phyloP scores from a whole-genome alignment of 1,139 yeast species.

The Taphrina betulina region DNA sequence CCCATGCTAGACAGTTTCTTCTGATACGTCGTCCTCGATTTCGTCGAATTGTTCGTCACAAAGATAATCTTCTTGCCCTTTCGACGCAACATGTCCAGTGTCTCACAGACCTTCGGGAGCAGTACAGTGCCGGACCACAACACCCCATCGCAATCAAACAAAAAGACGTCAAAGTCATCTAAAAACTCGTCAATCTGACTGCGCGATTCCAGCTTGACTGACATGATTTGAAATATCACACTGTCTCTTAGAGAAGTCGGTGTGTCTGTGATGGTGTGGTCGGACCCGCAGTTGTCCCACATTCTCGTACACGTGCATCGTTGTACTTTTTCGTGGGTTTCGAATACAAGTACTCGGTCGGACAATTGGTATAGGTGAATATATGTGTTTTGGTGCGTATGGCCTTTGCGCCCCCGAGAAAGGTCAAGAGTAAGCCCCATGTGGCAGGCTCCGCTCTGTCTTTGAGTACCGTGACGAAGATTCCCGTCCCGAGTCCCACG shows the following conservation, averaged over 20 bases:
- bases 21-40: constrained; percentile 74
- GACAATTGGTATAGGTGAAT: no score
- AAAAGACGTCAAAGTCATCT: constrained; percentile 68
- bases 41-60: constrained; percentile 94
- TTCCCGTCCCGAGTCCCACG: constrained; percentile 6
- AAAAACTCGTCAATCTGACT: constrained; percentile 46
- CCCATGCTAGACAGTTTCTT: constrained; percentile 76
- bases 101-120: constrained; percentile 70
- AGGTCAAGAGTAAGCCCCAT: neutral
- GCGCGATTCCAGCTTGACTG: constrained; percentile 17
- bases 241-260: no score
- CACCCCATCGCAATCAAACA: constrained; percentile 92
- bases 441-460: no score
- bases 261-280: no score
- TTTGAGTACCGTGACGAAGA: constrained; percentile 1
- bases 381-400: neutral
- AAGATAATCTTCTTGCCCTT: constrained; percentile 68
- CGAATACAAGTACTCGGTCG: no score
- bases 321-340: no score
- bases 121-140: constrained; percentile 78
- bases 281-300: no score
- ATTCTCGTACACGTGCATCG: no score
- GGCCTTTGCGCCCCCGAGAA: constrained; percentile 19
- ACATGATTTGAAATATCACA: no score
- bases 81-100: constrained; percentile 57